Base-by-base conservation (phyloP, 768 basidiomycete species). In the Multifurca ochricompacta region DNA sequence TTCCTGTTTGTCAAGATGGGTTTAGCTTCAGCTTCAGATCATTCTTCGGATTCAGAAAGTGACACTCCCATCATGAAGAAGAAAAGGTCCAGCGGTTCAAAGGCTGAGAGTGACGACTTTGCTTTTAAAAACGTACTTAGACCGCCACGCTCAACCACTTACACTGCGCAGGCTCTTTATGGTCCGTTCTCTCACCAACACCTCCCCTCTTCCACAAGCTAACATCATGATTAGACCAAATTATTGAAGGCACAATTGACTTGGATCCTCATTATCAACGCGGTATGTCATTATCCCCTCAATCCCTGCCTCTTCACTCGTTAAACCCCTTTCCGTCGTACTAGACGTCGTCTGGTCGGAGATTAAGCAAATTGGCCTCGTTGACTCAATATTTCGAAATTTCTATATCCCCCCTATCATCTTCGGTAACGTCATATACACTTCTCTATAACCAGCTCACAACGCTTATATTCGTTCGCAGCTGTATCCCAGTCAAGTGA, bases 351-450 rank as follows among this genome's bases (percentile, higher is more conserved):
- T 86, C 10, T 86, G 84, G 85, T 69, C 71, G 6, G 80, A 81
- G 37, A 54, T 65, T 37, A 84, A 85, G 59, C 83, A 85, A 54
- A 70, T 72, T 11, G 75, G 72, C 6, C 70, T 86, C 6, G 81
- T 86, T 42, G 84, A 86, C 58, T 85, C 84, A 0, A 51, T 84
- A 4, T 68, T 85, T 45, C 72, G 77, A 47, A 81, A 83, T 61
- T 84, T 77, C 62, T 81, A 82, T 41, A 75, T 86, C 7, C 85
- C 83, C 0, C 82, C 82, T 1, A 70, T 86, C 36, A 78, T 86
- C 19, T 84, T 86, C 58, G 74, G 84, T 84, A 52, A 6, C 74
- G 54, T 9, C 35, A 16, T n/a, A n/a, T n/a, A 8, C 10, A 6
- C 2, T 36, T 4, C n/a, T 48, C 35, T 5, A 28, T 34, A 59